A percentile compares a stretch with the other conserved stretches of the same genome.
Conservation (phyloP, 805 yeast genomes). For the Priceomyces castillae region DNA sequence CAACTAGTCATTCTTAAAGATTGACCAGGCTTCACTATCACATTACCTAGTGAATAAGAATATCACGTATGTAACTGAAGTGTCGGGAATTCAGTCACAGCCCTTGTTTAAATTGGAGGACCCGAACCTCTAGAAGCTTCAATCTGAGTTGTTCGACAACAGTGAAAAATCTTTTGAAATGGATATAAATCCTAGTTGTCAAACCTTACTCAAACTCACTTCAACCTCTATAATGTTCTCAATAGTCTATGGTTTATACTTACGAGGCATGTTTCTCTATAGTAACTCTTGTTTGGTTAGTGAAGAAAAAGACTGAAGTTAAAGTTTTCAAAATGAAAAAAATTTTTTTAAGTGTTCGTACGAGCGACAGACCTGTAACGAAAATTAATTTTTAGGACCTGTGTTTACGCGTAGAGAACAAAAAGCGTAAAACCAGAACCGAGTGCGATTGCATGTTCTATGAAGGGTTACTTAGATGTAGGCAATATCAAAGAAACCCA, state of each 20-base stretch:
- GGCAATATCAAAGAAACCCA: neutral
- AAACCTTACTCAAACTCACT: neutral
- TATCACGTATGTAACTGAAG: slow-evolving; percentile 55
- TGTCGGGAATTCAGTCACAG: slow-evolving; percentile 83
- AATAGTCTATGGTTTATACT: slow-evolving; percentile 26
- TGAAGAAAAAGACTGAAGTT: slow-evolving; percentile 11
- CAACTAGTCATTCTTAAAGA: too few species aligned
- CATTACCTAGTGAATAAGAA: neutral
- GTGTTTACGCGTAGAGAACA: neutral
- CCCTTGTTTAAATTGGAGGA: slow-evolving; percentile 46
- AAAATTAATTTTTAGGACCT: neutral
- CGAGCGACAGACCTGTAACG: neutral
- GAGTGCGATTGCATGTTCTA: neutral
- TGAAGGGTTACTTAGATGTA: neutral
- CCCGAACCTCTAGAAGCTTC: slow-evolving; percentile 59
- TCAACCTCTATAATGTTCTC: neutral
- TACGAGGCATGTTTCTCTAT: slow-evolving; percentile 59
- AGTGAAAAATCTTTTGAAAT: slow-evolving; percentile 5
- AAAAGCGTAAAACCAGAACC: neutral
- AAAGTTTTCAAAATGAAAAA: neutral
- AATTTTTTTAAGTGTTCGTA: neutral
- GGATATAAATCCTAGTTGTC: neutral
- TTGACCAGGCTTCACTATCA: too few species aligned
- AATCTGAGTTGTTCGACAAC: slow-evolving; percentile 6
- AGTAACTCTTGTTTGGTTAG: slow-evolving; percentile 9